phyloP scores from a whole-genome alignment of 192 early-diverging fungal species.

The Backusella westeae region DNA sequence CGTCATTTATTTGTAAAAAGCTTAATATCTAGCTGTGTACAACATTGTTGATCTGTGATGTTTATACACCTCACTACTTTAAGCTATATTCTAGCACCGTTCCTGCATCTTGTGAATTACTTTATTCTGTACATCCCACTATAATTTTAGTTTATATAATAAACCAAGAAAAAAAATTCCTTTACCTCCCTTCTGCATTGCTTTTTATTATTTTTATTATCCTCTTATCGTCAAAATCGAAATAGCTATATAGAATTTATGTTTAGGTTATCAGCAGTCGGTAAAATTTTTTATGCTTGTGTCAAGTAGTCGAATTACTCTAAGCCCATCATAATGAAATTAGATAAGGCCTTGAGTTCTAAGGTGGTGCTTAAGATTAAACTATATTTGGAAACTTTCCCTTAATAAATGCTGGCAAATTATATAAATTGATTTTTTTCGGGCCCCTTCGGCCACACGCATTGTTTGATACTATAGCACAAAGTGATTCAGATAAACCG shows the following conservation, averaged over 20 bases:
- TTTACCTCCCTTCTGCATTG: background rate
- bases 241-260: background rate
- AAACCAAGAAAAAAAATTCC: background rate
- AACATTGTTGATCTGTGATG: background rate
- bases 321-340: background rate
- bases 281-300: background rate
- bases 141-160: slow-evolving; percentile 4
- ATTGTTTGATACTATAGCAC: background rate
- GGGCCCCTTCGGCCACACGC: background rate
- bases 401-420: slow-evolving; percentile 5
- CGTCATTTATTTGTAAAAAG: slow-evolving; percentile 4
- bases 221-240: slow-evolving; percentile 3
- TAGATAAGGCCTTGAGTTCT: background rate
- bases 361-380: background rate
- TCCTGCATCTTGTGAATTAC: slow-evolving; percentile 2
- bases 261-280: background rate
- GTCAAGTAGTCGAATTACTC: background rate
- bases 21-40: background rate
- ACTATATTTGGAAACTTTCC: background rate
- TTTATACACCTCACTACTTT: background rate
- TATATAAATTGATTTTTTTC: background rate
- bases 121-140: background rate
- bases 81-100: background rate
- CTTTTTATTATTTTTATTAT: background rate
- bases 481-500: slow-evolving; percentile 5